Base-by-base conservation (phyloP, 1,284 basidiomycete species). In the Rhizopogon hawkerae region DNA sequence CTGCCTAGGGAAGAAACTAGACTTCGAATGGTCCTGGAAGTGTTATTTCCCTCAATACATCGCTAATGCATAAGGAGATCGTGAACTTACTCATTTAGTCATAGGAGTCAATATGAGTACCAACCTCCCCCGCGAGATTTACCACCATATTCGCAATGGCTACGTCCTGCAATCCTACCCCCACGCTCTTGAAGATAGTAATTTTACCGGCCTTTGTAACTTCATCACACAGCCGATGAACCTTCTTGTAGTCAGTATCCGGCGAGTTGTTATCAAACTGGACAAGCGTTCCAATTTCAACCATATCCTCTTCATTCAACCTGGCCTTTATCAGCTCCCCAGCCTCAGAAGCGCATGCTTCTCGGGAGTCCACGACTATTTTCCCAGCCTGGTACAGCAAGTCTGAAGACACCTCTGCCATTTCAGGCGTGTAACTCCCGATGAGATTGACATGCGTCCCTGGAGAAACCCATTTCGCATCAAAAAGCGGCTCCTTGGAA, bases 381-480 rank as follows among this genome's bases (percentile, higher is more conserved):
- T 54, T 62, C 9, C 71, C 71, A 0, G 75, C 75, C 1, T 78
- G 68, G 38, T 65, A 61, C 18, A 92, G 65, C 13, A 92, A 72
- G 0, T 67, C 71, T 0, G 59, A 64, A 41, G 85, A 81, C 5
- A 89, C 75, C 60, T 94, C 91, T 48, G 74, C 75, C 91, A 93
- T 94, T 11, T 69, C 60, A 0, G 85, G 84, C 29, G 76, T 92
- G 61, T 89, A 93, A 48, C 85, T 89, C n/a, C 91, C 89, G 31
- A 92, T 78, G 2, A 93, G 69, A 52, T 89, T 80, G 36, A 93
- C 58, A 57, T 90, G 86, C 0, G 86, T 74, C 0, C 83, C 82
- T 0, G 74, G 59, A 6, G 73, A 70, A 11, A 87, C 77, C 73
- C 76, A 82, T 0, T 68, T 59, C 0, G 80, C 76, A 1, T 78